A percentile compares a stretch with the other conserved stretches of the same genome.
phyloP scores from a whole-genome alignment of 2,329 filamentous ascomycete genomes.

The Graphilbum ipis-grandicollis region DNA sequence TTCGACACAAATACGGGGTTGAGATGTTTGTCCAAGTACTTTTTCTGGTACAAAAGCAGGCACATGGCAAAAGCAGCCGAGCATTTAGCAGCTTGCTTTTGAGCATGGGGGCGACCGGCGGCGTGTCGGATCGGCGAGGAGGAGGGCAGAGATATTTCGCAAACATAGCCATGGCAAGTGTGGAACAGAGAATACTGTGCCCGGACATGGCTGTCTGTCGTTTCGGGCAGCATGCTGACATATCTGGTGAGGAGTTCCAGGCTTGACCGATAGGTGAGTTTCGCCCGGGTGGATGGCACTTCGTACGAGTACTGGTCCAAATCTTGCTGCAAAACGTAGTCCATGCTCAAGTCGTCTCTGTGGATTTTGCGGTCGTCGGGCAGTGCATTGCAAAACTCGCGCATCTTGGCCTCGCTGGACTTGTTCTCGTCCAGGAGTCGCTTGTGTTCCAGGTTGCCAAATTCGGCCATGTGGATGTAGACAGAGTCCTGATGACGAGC shows the following conservation, averaged over 20 bases:
- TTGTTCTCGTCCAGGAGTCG: constrained; percentile 40
- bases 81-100: constrained; percentile 67
- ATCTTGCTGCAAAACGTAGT: constrained; percentile 35
- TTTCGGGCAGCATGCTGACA: constrained; percentile 45
- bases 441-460: constrained; percentile 43
- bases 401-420: constrained; percentile 44
- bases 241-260: constrained; percentile 58
- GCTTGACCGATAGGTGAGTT: constrained; percentile 60
- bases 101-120: constrained; percentile 43
- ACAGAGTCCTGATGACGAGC: constrained; percentile 62
- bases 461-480: constrained; percentile 73
- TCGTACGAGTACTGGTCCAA: constrained; percentile 33
- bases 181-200: constrained; percentile 43
- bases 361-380: constrained; percentile 56
- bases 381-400: constrained; percentile 57
- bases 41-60: constrained; percentile 44
- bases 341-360: constrained; percentile 38
- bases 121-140: constrained; percentile 52
- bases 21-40: constrained; percentile 56
- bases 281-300: constrained; percentile 53
- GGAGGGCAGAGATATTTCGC: constrained; percentile 64
- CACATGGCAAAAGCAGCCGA: constrained; percentile 81
- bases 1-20: constrained; percentile 55
- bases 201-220: constrained; percentile 16
- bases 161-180: constrained; percentile 40